Base-by-base conservation (phyloP, 352 stramenopile species). In the Phytophthora palmivora region DNA sequence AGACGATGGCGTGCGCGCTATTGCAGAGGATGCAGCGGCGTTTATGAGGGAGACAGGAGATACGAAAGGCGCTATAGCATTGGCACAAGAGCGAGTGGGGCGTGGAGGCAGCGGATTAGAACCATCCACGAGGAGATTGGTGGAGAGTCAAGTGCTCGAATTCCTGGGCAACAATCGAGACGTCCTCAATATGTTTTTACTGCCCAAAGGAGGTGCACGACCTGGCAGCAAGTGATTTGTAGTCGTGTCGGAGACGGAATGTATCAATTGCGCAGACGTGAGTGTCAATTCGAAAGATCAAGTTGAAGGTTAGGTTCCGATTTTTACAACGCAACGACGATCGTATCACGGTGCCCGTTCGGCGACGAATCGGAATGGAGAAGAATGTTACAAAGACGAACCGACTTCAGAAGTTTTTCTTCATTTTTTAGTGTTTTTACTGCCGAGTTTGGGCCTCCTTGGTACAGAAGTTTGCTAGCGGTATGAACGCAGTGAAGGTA, bases 161-260 rank as follows among this genome's bases (percentile, higher is more conserved):
- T 95, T 94, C 45, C 68, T 95, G 18, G 79, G 82, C 49, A 69
- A 60, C 22, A 92, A 94, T 22, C 74, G 83, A 16, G 85, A 96
- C 21, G 73, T 95, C 12, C 73, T 95, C 46, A 79, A 78, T 50
- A 94, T 94, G 84, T 96, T 94, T 49, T 57, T 93, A 19, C 59
- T 96, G 15, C 84, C 86, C 6, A 78, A 79, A 30, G 48, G 46
- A 6, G 55, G 32, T 6, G 41, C 37, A 22, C 58, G 47, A 42
- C 55, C 58, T 16, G 43, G 57, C 33, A 65, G 41, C 30, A 70
- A 70, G 32, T 73, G 42, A 63, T 16, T 32, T 50, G 21, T 32
- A 32, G 59, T 52, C 52, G 51, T 11, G 47, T 38, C 26, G 22
- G 24, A 57, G 33, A 53, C n/a, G 33, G n/a, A n/a, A n/a, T n/a